Conservation (phyloP, 495 filamentous ascomycete species). For the Alectoria sarmentosa region DNA sequence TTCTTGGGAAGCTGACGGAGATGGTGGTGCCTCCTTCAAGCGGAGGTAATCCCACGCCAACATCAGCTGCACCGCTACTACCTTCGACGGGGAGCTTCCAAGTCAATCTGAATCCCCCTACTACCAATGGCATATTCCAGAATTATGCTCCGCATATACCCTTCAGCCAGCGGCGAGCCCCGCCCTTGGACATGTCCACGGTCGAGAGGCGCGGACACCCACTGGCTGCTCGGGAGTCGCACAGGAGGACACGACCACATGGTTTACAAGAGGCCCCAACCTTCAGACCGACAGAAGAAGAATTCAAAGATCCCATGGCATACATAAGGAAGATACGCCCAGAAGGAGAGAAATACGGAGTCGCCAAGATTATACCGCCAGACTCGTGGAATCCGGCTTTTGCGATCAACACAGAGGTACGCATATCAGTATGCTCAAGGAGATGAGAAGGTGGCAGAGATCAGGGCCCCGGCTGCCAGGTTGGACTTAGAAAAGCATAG, state of each 20-base stretch:
- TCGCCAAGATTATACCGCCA: constrained; percentile 92
- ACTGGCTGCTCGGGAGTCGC: constrained; percentile 63
- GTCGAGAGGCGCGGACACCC: constrained; percentile 86
- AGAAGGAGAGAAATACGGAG: constrained; percentile 77
- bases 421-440: constrained; percentile 25
- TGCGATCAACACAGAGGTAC: constrained; percentile 93
- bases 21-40: constrained; percentile 49
- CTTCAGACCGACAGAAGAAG: constrained; percentile 82
- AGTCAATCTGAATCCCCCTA: constrained; percentile 37
- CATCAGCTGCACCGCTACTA: constrained; percentile 32
- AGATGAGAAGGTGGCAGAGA: not conserved
- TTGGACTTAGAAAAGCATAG: not conserved
- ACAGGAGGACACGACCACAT: constrained; percentile 70
- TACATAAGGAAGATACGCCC: constrained; percentile 86
- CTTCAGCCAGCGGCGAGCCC: constrained; percentile 61
- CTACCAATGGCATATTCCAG: constrained; percentile 38
- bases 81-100: constrained; percentile 23
- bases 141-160: constrained; percentile 43
- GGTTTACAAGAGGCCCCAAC: constrained; percentile 86
- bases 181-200: constrained; percentile 75
- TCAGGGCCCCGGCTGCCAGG: not conserved
- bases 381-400: constrained; percentile 91
- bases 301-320: constrained; percentile 88
- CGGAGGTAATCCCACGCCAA: constrained; percentile 39
- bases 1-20: constrained; percentile 12